Evolutionary conservation across 2,329 filamentous ascomycete species (phyloP).

Genomic region (Juglanconis sp.): DNA sequence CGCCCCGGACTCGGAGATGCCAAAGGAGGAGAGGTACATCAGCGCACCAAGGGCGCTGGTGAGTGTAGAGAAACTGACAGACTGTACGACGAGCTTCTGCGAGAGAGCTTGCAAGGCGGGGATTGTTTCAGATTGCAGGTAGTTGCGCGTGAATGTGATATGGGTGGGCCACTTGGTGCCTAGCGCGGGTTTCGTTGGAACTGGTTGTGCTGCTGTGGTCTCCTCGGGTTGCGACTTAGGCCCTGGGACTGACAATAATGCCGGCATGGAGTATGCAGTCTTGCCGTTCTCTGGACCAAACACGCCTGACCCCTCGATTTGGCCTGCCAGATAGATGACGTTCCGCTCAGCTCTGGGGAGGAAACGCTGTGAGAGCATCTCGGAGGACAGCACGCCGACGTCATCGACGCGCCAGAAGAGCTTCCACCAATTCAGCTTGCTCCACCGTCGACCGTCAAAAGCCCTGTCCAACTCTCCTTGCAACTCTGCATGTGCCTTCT

Average conservation of each 20-base stretch:
- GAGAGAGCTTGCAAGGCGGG: slow-evolving; percentile 70
- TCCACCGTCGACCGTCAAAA: slow-evolving; percentile 74
- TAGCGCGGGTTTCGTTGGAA: slow-evolving; percentile 10
- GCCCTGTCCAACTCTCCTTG: slow-evolving; percentile 75
- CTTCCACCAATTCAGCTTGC: slow-evolving; percentile 86
- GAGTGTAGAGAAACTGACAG: slow-evolving; percentile 67
- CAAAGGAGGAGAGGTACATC: slow-evolving; percentile 53
- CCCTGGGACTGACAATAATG: slow-evolving; percentile 11
- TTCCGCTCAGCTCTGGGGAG: slow-evolving; percentile 74
- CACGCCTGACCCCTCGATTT: slow-evolving; percentile 34
- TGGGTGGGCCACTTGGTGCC: slow-evolving; percentile 66
- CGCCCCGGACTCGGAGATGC: slow-evolving; percentile 60
- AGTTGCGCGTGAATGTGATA: slow-evolving; percentile 68
- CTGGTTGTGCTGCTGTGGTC: background rate
- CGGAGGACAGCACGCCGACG: slow-evolving; percentile 75
- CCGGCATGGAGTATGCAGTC: slow-evolving; percentile 24
- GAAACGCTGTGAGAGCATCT: slow-evolving; percentile 75
- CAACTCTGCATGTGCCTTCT: slow-evolving; percentile 77
- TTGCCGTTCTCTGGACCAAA: slow-evolving; percentile 13
- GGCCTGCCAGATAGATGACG: slow-evolving; percentile 78
- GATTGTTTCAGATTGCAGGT: slow-evolving; percentile 63
- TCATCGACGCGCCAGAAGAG: slow-evolving; percentile 94
- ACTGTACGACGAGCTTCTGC: slow-evolving; percentile 72
- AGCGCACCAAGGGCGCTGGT: slow-evolving; percentile 53
- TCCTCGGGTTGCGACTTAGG: background rate